Evolutionary conservation across 345 rosid species (phyloP).

Genomic region (Syzygium jambos): DNA sequence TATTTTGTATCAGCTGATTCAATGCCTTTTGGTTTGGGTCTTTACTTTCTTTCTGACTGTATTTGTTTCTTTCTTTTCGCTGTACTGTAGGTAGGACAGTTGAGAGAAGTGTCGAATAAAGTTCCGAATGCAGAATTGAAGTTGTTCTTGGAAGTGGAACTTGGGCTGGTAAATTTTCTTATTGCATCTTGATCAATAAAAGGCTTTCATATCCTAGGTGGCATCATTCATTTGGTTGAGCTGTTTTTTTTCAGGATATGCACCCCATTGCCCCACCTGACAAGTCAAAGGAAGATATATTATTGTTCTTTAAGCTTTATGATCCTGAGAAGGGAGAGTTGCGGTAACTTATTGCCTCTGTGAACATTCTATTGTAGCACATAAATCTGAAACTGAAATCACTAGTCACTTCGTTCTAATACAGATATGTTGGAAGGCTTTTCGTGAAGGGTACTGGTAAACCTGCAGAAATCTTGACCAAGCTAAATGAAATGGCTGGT

Average conservation of each 20-base stretch:
- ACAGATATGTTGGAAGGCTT: constrained; percentile 57
- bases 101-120: constrained; percentile 57
- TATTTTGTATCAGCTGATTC: background rate
- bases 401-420: background rate
- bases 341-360: constrained; percentile 19
- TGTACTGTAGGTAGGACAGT: constrained; percentile 48
- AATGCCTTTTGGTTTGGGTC: background rate
- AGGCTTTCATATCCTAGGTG: background rate
- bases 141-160: constrained; percentile 64
- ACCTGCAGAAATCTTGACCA: constrained; percentile 47
- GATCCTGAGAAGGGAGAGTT: constrained; percentile 59
- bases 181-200: background rate
- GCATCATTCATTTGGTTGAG: background rate
- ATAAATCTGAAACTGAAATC: background rate
- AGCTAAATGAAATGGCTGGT: constrained; percentile 67
- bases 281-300: constrained; percentile 57
- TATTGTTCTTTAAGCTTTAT: constrained; percentile 68
- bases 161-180: constrained; percentile 39
- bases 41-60: background rate
- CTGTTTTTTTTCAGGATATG: constrained; percentile 32
- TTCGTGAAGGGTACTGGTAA: constrained; percentile 52
- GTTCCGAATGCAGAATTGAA: constrained; percentile 52
- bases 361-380: background rate
- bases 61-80: background rate
- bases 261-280: constrained; percentile 43